phyloP scores from a whole-genome alignment of 2,329 filamentous ascomycete genomes.

The Bipolaris gigantea region DNA sequence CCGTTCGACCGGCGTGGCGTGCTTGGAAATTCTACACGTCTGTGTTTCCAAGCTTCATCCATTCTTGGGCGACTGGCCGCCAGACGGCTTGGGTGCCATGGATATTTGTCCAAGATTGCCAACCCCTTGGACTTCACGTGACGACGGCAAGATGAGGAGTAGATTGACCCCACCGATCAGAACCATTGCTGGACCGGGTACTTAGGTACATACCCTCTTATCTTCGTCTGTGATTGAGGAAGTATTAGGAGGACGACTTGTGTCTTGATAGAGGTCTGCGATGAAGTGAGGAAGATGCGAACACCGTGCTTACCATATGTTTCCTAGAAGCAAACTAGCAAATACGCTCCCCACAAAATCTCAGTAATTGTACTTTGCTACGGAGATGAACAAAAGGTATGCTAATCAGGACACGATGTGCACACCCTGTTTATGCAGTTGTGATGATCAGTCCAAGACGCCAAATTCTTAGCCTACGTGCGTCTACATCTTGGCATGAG shows the following conservation, averaged over 20 bases:
- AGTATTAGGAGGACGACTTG: background rate
- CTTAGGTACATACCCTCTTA: background rate
- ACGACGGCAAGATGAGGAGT: background rate
- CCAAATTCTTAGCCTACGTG: slow-evolving; percentile 9
- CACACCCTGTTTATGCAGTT: slow-evolving; percentile 1
- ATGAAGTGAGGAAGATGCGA: no score
- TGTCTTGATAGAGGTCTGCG: background rate
- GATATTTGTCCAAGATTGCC: slow-evolving; percentile 5
- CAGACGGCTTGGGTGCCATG: background rate
- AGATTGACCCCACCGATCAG: slow-evolving; percentile 1
- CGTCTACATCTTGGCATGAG: slow-evolving; percentile 1
- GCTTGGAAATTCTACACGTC: slow-evolving; percentile 1
- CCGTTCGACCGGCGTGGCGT: slow-evolving; percentile 12
- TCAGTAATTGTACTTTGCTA: no score
- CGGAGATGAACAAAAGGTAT: no score
- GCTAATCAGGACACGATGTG: no score
- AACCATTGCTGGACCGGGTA: background rate
- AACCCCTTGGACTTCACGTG: slow-evolving; percentile 1
- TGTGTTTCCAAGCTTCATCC: slow-evolving; percentile 2
- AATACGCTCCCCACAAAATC: no score
- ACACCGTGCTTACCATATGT: no score
- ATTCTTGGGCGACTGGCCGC: background rate
- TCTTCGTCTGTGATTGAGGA: background rate
- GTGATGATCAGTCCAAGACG: slow-evolving; percentile 3
- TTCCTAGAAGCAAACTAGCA: no score